These are phyloP conservation scores for Alternaria gansuensis DNA, from an alignment of 2,329 filamentous ascomycete genomes.

Conservation along the genomic window DNA sequence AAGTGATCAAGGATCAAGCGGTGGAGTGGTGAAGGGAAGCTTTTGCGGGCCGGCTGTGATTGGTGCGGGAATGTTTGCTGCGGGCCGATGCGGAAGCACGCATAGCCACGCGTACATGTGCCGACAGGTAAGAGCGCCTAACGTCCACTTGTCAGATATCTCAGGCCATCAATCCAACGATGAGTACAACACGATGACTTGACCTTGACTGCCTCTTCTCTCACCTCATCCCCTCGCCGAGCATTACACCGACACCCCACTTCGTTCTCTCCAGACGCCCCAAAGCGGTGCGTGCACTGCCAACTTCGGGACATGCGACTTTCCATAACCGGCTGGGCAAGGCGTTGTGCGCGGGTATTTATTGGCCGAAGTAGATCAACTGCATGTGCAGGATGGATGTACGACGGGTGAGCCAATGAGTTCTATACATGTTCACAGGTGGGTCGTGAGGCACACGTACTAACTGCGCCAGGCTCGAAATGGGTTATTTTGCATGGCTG, in stretches of 20 bases:
- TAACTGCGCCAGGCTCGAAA: conserved; percentile 6
- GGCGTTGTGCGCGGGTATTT: conserved; percentile 7
- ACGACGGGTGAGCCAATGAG: conserved; percentile 15
- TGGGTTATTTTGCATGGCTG: conserved; percentile 1
- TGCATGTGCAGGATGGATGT: conserved; percentile 16
- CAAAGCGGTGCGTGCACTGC: conserved; percentile 17
- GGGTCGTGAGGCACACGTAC: conserved; percentile 3
- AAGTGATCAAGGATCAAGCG: background rate
- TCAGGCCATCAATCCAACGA: background rate
- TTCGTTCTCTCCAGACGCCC: conserved; percentile 5
- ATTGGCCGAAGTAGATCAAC: conserved; percentile 26
- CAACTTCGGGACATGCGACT: conserved; percentile 17
- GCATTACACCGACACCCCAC: conserved; percentile 9
- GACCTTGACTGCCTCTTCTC: background rate
- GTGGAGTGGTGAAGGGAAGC: background rate
- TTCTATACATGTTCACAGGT: conserved; percentile 1
- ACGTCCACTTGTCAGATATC: background rate
- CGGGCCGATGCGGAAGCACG: conserved; percentile 6
- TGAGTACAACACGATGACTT: background rate
- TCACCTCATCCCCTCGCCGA: background rate
- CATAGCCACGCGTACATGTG: conserved; percentile 7
- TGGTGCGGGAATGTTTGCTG: conserved; percentile 4
- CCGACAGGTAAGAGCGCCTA: conserved; percentile 5
- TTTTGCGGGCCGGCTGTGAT: conserved; percentile 7
- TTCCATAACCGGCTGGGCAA: conserved; percentile 19